Percentiles rank a stretch among this genome's conserved stretches.
Evolutionary conservation across 2,329 filamentous ascomycete species (phyloP).

Genomic region (Sordariomycetes sp.): DNA sequence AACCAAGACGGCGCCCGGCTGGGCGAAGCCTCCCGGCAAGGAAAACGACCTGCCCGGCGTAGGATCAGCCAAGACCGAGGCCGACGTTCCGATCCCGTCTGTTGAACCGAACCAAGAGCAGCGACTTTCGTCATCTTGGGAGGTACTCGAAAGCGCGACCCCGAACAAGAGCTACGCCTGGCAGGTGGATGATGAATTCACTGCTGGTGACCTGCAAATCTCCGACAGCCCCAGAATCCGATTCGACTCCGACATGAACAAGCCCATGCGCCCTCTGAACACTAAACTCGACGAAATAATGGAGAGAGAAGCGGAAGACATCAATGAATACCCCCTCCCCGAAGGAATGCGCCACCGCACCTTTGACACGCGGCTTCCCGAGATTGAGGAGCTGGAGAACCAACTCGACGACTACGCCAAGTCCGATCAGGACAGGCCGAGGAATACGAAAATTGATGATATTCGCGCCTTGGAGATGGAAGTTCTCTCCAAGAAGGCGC

Average conservation of each 20-base stretch:
- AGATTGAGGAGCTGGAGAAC: conserved; percentile 32
- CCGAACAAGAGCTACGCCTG: conserved; percentile 44
- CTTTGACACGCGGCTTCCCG: conserved; percentile 34
- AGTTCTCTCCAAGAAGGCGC: conserved; percentile 31
- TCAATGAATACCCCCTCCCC: conserved; percentile 15
- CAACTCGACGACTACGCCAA: conserved; percentile 14
- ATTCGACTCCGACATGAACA: conserved; percentile 13
- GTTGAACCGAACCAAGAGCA: neutral
- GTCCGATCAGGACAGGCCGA: conserved; percentile 7
- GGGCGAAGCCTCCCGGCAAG: conserved; percentile 9
- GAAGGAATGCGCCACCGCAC: conserved; percentile 1
- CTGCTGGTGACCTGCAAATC: conserved; percentile 41
- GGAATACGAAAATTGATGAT: conserved; percentile 38
- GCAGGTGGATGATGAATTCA: conserved; percentile 48
- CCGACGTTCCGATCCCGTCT: neutral
- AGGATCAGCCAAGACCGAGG: neutral
- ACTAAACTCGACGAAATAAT: conserved; percentile 33
- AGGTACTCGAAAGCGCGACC: conserved; percentile 15
- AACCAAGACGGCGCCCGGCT: conserved; percentile 9
- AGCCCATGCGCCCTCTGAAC: conserved; percentile 19
- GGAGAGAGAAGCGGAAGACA: conserved; percentile 26
- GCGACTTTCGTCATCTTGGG: conserved; percentile 1
- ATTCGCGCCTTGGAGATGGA: conserved; percentile 32
- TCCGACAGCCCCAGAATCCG: conserved; percentile 44
- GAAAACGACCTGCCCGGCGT: conserved; percentile 9